phyloP scores from a whole-genome alignment of 257 asterid genomes.

The Eucommia ulmoides region DNA sequence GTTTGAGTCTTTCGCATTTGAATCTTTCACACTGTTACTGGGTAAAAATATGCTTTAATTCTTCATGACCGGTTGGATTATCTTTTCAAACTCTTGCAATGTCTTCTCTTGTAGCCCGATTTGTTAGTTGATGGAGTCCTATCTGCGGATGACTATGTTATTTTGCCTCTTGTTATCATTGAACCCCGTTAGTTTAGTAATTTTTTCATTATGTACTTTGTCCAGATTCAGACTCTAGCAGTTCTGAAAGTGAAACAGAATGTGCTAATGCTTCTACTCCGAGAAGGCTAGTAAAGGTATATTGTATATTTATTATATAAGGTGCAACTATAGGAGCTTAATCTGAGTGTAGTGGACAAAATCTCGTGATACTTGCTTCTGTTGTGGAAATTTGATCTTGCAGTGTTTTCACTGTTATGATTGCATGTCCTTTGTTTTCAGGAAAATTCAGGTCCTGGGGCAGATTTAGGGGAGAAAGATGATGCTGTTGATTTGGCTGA shows the following conservation, averaged over 20 bases:
- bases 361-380: neutral
- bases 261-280: slow-evolving; percentile 28
- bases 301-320: neutral
- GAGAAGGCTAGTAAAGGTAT: slow-evolving; percentile 24
- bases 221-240: slow-evolving; percentile 35
- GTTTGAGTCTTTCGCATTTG: no score
- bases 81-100: neutral
- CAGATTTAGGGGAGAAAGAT: slow-evolving; percentile 22
- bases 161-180: no score
- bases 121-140: no score
- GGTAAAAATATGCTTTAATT: neutral
- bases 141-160: no score
- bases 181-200: slow-evolving; percentile 2
- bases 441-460: slow-evolving; percentile 26
- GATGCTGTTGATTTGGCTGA: slow-evolving; percentile 26
- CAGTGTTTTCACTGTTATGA: neutral
- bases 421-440: slow-evolving; percentile 10
- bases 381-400: neutral
- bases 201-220: slow-evolving; percentile 4
- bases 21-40: no score
- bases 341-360: neutral
- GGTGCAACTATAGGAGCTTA: neutral
- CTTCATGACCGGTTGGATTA: neutral
- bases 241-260: slow-evolving; percentile 38
- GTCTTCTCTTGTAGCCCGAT: neutral